Evolutionary conservation across 2,329 filamentous ascomycete species (phyloP).

Genomic region (Alternaria panax): DNA sequence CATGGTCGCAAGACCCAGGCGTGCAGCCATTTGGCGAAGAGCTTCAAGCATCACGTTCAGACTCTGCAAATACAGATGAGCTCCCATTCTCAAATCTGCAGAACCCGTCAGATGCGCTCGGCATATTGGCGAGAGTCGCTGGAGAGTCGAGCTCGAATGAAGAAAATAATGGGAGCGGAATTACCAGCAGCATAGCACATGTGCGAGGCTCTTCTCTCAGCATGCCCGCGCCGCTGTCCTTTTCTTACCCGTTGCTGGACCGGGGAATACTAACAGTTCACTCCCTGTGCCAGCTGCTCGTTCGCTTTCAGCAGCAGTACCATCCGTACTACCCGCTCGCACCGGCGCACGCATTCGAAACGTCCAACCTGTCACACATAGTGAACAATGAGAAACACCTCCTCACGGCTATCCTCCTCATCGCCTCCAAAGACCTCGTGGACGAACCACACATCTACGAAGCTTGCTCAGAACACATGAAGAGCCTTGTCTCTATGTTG

Average conservation of each 20-base stretch:
- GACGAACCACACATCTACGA: conserved; percentile 70
- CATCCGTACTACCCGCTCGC: conserved; percentile 76
- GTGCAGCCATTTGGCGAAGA: conserved; percentile 30
- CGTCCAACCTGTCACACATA: conserved; percentile 61
- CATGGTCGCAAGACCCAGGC: conserved; percentile 40
- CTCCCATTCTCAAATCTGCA: conserved; percentile 54
- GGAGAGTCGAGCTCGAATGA: conserved; percentile 46
- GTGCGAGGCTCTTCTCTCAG: conserved; percentile 22
- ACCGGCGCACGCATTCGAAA: conserved; percentile 65
- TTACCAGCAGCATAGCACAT: conserved; percentile 13
- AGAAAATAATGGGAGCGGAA: conserved; percentile 19
- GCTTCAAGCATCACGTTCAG: conserved; percentile 36
- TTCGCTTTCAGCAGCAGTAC: conserved; percentile 69
- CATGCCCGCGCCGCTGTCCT: conserved; percentile 43
- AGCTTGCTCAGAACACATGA: conserved; percentile 73
- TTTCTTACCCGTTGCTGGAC: conserved; percentile 54
- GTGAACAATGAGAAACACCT: conserved; percentile 70
- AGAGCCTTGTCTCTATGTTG: conserved; percentile 70
- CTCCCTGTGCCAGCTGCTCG: conserved; percentile 61
- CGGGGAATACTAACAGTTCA: conserved; percentile 53
- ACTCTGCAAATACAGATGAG: conserved; percentile 44
- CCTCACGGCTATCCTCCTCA: conserved; percentile 73
- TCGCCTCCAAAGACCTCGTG: conserved; percentile 74
- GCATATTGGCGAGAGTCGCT: conserved; percentile 58
- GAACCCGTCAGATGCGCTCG: conserved; percentile 59